A percentile compares a stretch with the other conserved stretches of the same genome.
Evolutionary conservation across 345 rosid species (phyloP).

Genomic region (Pseudoturritis turrita): DNA sequence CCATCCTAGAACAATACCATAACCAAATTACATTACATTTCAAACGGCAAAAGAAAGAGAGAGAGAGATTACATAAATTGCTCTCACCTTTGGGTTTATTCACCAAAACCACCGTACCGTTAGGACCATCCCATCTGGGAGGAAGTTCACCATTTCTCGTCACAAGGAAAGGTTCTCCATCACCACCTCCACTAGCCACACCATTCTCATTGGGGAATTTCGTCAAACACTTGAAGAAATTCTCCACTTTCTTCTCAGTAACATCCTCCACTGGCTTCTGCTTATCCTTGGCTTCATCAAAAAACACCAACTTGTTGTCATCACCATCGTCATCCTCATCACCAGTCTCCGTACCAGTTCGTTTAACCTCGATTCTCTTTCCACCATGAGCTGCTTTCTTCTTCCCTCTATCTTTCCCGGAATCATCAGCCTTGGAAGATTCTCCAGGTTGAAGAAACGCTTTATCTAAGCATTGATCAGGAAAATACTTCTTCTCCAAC

Average conservation of each 20-base stretch:
- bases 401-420: conserved; percentile 26
- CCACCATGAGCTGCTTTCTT: conserved; percentile 21
- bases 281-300: conserved; percentile 59
- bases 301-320: conserved; percentile 56
- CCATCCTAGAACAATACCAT: conserved; percentile 55
- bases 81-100: conserved; percentile 89
- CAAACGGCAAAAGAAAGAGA: not conserved
- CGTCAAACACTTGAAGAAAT: conserved; percentile 83
- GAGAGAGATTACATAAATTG: not conserved
- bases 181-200: conserved; percentile 41
- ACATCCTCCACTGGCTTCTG: conserved; percentile 37
- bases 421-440: conserved; percentile 27
- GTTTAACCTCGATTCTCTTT: conserved; percentile 23
- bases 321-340: conserved; percentile 30
- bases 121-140: conserved; percentile 78
- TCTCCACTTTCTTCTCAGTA: conserved; percentile 78
- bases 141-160: conserved; percentile 77
- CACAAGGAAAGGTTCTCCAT: conserved; percentile 67
- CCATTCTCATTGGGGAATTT: conserved; percentile 53
- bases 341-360: conserved; percentile 4
- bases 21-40: conserved; percentile 2
- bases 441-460: conserved; percentile 76
- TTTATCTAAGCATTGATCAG: conserved; percentile 82
- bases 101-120: conserved; percentile 78
- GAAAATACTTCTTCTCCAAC: conserved; percentile 94